Evolutionary conservation across 176 grass and related monocot genomes (phyloP).

Genomic region (Thalia dealbata): DNA sequence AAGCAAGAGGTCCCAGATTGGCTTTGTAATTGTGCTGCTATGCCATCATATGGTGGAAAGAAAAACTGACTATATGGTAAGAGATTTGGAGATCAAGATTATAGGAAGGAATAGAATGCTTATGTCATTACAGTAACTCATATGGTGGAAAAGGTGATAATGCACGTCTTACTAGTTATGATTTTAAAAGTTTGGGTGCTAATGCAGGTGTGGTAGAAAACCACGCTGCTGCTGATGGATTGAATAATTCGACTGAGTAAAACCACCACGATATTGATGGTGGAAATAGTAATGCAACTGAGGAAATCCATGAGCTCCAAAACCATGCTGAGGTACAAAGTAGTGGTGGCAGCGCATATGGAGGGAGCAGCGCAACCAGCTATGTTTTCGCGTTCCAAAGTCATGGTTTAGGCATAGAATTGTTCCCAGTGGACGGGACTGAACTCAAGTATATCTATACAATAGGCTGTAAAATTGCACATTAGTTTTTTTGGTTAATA

Average conservation of each 20-base stretch:
- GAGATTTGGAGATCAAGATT: conserved; percentile 27
- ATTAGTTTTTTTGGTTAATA: background rate
- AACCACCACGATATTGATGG: no score
- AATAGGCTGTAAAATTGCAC: background rate
- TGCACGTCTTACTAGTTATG: conserved; percentile 14
- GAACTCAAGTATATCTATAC: background rate
- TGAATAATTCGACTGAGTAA: no score
- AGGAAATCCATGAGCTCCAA: background rate
- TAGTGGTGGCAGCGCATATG: background rate
- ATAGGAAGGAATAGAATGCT: background rate
- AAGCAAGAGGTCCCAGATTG: conserved; percentile 57
- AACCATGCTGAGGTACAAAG: background rate
- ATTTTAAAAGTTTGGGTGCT: background rate
- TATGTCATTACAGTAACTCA: background rate
- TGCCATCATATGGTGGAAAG: conserved; percentile 26
- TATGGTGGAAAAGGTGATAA: background rate
- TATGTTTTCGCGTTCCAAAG: background rate
- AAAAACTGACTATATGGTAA: conserved; percentile 12
- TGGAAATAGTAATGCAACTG: no score
- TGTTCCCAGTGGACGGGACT: background rate
- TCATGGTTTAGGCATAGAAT: background rate
- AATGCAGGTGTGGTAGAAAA: background rate
- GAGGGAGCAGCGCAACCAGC: background rate
- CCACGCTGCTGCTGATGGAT: no score
- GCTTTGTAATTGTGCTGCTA: conserved; percentile 34